Evolutionary conservation across 2,329 filamentous ascomycete species (phyloP).

Genomic region (Septoria petroselini): DNA sequence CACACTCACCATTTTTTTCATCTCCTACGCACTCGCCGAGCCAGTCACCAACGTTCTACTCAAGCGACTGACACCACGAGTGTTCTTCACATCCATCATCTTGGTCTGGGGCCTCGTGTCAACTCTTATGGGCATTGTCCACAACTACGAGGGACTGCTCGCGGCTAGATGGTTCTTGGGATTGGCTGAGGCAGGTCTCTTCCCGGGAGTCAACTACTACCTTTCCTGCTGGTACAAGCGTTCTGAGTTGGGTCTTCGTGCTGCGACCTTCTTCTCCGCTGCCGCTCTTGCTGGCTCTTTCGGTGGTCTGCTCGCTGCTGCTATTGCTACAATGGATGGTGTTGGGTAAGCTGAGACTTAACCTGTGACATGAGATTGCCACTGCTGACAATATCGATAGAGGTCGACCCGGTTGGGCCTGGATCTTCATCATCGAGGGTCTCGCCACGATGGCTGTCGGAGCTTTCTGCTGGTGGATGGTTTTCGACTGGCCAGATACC

Average conservation of each 20-base stretch:
- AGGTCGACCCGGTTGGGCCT: slow-evolving; percentile 11
- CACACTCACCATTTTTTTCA: slow-evolving; percentile 78
- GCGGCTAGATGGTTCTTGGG: slow-evolving; percentile 35
- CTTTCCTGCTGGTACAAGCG: slow-evolving; percentile 81
- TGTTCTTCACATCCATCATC: slow-evolving; percentile 77
- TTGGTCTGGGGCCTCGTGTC: slow-evolving; percentile 57
- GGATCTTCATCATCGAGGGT: slow-evolving; percentile 55
- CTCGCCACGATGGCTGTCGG: slow-evolving; percentile 63
- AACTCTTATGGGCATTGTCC: slow-evolving; percentile 28
- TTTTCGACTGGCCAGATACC: slow-evolving; percentile 56
- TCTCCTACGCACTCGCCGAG: slow-evolving; percentile 79
- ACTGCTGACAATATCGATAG: not conserved
- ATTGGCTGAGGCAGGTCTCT: slow-evolving; percentile 41
- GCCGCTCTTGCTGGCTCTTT: slow-evolving; percentile 77
- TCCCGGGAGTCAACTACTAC: slow-evolving; percentile 75
- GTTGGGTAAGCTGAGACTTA: slow-evolving; percentile 49
- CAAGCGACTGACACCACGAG: slow-evolving; percentile 68
- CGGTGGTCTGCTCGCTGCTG: slow-evolving; percentile 69
- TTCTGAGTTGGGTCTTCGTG: slow-evolving; percentile 62
- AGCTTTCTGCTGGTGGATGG: slow-evolving; percentile 30
- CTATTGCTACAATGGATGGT: slow-evolving; percentile 67
- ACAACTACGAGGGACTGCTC: slow-evolving; percentile 33
- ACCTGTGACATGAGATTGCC: slow-evolving; percentile 32
- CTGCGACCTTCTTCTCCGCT: slow-evolving; percentile 79
- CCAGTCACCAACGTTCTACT: slow-evolving; percentile 75